A percentile compares a stretch with the other conserved stretches of the same genome.
phyloP scores from a whole-genome alignment of 306 rosid genomes.

The Glycine soja region DNA sequence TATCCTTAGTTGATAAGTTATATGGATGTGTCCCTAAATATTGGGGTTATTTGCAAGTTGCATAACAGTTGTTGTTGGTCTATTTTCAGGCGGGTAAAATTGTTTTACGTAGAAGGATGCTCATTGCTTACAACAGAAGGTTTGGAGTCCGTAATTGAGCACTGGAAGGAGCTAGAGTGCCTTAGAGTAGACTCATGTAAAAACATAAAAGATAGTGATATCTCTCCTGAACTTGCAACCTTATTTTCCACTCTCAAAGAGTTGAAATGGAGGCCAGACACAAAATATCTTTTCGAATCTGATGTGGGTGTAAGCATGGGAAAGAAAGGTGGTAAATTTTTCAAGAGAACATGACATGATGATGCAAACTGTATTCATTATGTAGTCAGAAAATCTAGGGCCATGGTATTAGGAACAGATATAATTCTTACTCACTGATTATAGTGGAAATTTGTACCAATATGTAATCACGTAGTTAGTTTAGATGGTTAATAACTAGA shows the following conservation, averaged over 20 bases:
- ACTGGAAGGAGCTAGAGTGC: slow-evolving; percentile 75
- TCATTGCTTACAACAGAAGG: slow-evolving; percentile 80
- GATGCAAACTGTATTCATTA: slow-evolving; percentile 44
- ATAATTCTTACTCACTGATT: slow-evolving; percentile 26
- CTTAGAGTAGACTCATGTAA: slow-evolving; percentile 82
- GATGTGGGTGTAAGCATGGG: slow-evolving; percentile 67
- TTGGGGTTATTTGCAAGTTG: neutral
- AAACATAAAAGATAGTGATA: slow-evolving; percentile 72
- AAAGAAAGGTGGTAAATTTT: slow-evolving; percentile 81
- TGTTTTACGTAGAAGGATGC: slow-evolving; percentile 78
- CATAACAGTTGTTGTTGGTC: neutral
- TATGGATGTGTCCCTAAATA: neutral
- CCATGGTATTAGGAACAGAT: slow-evolving; percentile 35
- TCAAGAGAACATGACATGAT: slow-evolving; percentile 62
- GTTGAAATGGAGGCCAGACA: slow-evolving; percentile 86
- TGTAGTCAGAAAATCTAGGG: slow-evolving; percentile 43
- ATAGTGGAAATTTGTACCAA: slow-evolving; percentile 51
- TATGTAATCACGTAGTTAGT: slow-evolving; percentile 47
- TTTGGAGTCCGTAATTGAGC: slow-evolving; percentile 70
- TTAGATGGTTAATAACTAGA: slow-evolving; percentile 53
- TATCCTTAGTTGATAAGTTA: slow-evolving; percentile 35
- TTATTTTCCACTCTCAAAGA: slow-evolving; percentile 72
- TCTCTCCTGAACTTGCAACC: slow-evolving; percentile 71
- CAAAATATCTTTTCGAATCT: slow-evolving; percentile 65
- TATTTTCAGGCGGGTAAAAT: slow-evolving; percentile 75